Evolutionary conservation across 1,139 yeast genomes (phyloP).

Genomic region (Yamadazyma trypodendri): DNA sequence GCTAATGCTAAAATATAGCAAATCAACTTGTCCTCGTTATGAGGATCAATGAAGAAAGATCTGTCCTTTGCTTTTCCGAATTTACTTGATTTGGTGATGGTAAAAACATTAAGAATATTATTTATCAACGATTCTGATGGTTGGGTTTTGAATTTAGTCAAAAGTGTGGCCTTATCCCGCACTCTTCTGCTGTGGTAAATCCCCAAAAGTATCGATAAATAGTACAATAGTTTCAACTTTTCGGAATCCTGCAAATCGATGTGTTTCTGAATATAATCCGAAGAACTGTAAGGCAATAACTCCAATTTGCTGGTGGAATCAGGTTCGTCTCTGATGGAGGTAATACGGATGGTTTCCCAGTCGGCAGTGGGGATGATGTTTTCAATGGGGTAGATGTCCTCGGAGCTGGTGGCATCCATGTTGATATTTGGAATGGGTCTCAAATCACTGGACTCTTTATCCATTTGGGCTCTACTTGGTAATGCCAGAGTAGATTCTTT

Average conservation of each 20-base stretch:
- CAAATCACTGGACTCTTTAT: constrained; percentile 53
- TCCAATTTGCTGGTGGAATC: constrained; percentile 51
- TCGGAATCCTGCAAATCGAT: constrained; percentile 49
- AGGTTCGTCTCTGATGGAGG: constrained; percentile 48
- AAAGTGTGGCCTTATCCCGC: constrained; percentile 56
- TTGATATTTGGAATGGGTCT: constrained; percentile 84
- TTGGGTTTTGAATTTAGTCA: constrained; percentile 56
- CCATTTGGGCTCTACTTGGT: constrained; percentile 66
- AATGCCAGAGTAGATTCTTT: constrained; percentile 66
- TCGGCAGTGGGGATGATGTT: constrained; percentile 71
- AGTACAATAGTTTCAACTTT: constrained; percentile 70
- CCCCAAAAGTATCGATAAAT: constrained; percentile 76
- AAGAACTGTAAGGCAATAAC: constrained; percentile 54
- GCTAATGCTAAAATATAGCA: constrained; percentile 74
- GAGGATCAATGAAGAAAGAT: constrained; percentile 78
- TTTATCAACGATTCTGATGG: constrained; percentile 77
- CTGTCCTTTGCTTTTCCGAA: constrained; percentile 75
- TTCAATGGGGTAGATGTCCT: constrained; percentile 74
- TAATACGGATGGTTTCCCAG: constrained; percentile 62
- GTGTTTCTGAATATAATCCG: constrained; percentile 31
- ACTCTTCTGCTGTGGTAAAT: constrained; percentile 72
- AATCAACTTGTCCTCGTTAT: constrained; percentile 78
- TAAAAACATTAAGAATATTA: constrained; percentile 68
- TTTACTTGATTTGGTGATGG: constrained; percentile 61
- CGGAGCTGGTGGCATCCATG: constrained; percentile 73